Base-by-base conservation (phyloP, 2,329 filamentous ascomycete genomes). In the Colletotrichum caudatum region DNA sequence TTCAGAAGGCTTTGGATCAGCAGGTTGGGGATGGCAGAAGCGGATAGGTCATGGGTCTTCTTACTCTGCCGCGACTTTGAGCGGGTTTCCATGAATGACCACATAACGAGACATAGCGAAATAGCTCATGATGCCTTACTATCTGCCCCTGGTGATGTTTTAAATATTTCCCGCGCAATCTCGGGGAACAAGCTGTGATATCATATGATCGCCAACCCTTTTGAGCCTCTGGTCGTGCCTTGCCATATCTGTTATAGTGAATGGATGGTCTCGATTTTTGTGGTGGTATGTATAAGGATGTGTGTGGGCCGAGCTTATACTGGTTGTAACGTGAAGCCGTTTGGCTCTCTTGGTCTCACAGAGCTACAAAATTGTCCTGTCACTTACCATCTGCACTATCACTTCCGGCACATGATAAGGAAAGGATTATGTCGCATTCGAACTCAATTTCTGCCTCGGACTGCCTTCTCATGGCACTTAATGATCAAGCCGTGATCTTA, bases 71-170 rank as follows among this genome's bases (percentile, higher is more conserved):
- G 44, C 56, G 61, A 51, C 54, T 29, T 37, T 35, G 41, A 26
- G 37, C 29, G 53, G 26, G 33, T 29, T 56, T 50, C 46, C 20
- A 41, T 14, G 6, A 71, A 71, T 58, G 64, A 68, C 35, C 39
- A 60, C n/a, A 18, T 63, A 39, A 71, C 51, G 57, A 71, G 58
- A 63, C 51, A 53, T 69, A 35, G 51, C 51, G 41, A 51, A 58
- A 46, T 61, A 53, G 41, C 35, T 68, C 35, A 46, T 26, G 57
- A 63, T 62, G 35, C 50, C n/a, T 12, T n/a, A 26, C 8, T 41
- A 26, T 41, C 3, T 5, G 20, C 2, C 11, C 3, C n/a, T 3
- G 3, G 20, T 3, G 14, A 26, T 57, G 9, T 5, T n/a, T 20
- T 35, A 7, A 14, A 6, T 6, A 4, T 9, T 12, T 54, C 8